phyloP scores from a whole-genome alignment of 177 flowering plant species.

The Telopea speciosissima region DNA sequence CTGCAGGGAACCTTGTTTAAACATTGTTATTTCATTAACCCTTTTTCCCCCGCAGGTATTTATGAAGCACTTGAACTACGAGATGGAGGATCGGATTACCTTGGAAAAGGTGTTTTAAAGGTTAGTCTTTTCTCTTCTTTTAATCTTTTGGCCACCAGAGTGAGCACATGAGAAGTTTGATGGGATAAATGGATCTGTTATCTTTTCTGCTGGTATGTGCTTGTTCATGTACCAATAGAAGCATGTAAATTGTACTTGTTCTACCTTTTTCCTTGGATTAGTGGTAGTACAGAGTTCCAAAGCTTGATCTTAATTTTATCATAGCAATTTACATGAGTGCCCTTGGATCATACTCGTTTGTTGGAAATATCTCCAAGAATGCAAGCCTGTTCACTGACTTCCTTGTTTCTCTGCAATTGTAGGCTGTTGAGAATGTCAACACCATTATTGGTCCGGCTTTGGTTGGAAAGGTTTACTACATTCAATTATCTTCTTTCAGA shows the following conservation, averaged over 20 bases:
- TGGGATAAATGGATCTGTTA: background rate
- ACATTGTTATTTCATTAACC: background rate
- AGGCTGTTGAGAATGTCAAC: constrained; percentile 40
- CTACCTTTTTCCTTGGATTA: background rate
- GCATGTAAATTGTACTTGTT: background rate
- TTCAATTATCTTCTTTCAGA: background rate
- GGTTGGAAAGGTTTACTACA: constrained; percentile 32
- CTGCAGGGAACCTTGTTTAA: background rate
- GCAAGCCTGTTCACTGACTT: constrained; percentile 2
- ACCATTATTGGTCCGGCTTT: constrained; percentile 32
- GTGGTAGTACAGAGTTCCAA: background rate
- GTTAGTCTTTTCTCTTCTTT: constrained; percentile 22
- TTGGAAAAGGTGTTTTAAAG: constrained; percentile 85
- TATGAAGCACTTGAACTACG: constrained; percentile 89
- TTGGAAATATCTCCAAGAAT: background rate
- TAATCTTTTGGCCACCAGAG: background rate
- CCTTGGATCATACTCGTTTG: background rate
- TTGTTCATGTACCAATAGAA: background rate
- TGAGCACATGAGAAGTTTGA: background rate
- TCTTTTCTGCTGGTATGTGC: background rate
- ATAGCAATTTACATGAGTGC: background rate
- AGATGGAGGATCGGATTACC: constrained; percentile 86
- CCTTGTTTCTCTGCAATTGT: constrained; percentile 61
- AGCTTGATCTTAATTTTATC: background rate
- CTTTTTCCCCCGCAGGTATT: constrained; percentile 34